Evolutionary conservation across 768 basidiomycete genomes (phyloP).

Genomic region (Dioszegia hungarica): DNA sequence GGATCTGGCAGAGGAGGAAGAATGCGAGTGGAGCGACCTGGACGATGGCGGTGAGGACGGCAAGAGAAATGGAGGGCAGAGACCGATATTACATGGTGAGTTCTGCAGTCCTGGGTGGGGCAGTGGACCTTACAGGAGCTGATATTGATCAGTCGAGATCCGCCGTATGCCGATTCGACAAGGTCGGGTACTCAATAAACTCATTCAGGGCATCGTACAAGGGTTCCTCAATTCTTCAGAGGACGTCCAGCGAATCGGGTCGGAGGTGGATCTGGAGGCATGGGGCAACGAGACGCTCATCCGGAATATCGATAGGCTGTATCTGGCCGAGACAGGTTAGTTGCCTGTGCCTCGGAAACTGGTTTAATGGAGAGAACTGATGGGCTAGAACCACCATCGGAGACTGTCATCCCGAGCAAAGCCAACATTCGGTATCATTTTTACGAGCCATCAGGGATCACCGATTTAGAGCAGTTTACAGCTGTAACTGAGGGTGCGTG

Average conservation of each 20-base stretch:
- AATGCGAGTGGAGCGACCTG: not conserved
- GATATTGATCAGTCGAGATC: not conserved
- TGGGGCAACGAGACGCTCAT: slow-evolving; percentile 66
- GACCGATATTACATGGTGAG: not conserved
- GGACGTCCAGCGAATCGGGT: not conserved
- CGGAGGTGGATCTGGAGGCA: slow-evolving; percentile 63
- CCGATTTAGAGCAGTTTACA: slow-evolving; percentile 61
- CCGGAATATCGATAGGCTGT: slow-evolving; percentile 70
- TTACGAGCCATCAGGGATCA: slow-evolving; percentile 72
- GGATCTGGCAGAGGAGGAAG: not conserved
- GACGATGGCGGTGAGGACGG: too few species aligned
- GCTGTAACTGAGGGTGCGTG: slow-evolving; percentile 39
- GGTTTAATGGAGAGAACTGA: too few species aligned
- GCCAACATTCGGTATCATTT: slow-evolving; percentile 69
- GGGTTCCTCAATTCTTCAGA: too few species aligned
- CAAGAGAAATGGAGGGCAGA: not conserved
- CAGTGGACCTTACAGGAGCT: not conserved
- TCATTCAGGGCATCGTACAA: too few species aligned
- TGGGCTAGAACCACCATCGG: not conserved
- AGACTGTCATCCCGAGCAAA: not conserved
- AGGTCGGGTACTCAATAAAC: too few species aligned
- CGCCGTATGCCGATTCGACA: too few species aligned
- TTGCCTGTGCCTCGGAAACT: not conserved
- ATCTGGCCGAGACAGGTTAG: slow-evolving; percentile 58
- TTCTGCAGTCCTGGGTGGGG: too few species aligned